Evolutionary conservation across 495 filamentous ascomycete genomes (phyloP).

Genomic region (Talaromyces nanjingensis): DNA sequence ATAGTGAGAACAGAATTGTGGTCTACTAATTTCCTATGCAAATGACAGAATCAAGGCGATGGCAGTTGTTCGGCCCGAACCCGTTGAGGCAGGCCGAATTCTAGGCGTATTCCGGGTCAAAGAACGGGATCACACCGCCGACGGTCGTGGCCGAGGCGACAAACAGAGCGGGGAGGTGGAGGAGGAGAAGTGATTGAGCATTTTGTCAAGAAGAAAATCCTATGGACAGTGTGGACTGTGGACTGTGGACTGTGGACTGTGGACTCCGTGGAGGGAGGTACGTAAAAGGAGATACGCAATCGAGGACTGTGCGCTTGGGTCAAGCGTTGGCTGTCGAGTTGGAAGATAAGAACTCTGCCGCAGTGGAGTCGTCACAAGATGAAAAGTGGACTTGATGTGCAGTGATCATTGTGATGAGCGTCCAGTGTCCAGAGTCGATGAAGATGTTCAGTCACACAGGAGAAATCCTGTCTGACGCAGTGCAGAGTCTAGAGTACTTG

Average conservation of each 20-base stretch:
- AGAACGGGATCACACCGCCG: not conserved
- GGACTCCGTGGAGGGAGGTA: too few relatives aligned
- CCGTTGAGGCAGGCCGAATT: not conserved
- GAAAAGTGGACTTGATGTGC: slow-evolving; percentile 3
- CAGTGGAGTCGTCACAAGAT: slow-evolving; percentile 1
- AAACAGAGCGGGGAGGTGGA: not conserved
- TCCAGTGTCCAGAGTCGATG: not conserved
- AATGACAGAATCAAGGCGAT: too few relatives aligned
- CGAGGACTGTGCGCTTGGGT: not conserved
- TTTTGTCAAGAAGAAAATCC: too few relatives aligned
- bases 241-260: too few relatives aligned
- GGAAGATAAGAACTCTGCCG: not conserved
- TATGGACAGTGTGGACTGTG: not conserved
- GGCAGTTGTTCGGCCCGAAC: too few relatives aligned
- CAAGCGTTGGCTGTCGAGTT: not conserved
- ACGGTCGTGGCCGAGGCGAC: not conserved
- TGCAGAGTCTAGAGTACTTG: not conserved
- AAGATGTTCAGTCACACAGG: not conserved
- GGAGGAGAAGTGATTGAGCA: too few relatives aligned
- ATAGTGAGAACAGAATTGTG: too few relatives aligned
- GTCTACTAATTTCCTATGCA: too few relatives aligned
- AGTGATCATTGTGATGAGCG: not conserved
- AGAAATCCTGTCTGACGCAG: not conserved
- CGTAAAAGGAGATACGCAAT: not conserved
- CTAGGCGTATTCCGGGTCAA: not conserved